A percentile compares a stretch with the other conserved stretches of the same genome.
Evolutionary conservation across 1,284 basidiomycete species (phyloP).

Genomic region (Malassezia nana): DNA sequence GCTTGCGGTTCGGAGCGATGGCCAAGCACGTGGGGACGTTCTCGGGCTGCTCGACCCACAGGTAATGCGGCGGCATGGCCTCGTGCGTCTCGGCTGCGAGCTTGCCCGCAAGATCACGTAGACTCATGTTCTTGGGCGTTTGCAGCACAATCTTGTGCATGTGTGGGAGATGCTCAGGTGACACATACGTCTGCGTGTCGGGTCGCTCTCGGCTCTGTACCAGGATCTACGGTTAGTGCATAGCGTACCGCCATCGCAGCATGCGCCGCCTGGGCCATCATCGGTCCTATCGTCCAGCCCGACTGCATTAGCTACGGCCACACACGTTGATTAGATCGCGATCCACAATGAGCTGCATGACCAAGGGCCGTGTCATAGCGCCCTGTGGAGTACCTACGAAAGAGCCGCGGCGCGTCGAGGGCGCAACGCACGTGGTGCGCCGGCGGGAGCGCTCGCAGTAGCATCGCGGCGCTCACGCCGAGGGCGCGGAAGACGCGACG

Average conservation of each 20-base stretch:
- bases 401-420: not conserved
- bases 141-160: constrained; percentile 47
- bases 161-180: constrained; percentile 17
- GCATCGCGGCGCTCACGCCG: not conserved
- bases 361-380: constrained; percentile 20
- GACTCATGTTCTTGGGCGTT: constrained; percentile 27
- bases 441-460: not conserved
- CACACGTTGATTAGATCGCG: constrained; percentile 18
- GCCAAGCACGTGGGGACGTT: constrained; percentile 55
- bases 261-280: constrained; percentile 56
- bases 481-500: constrained; percentile 5
- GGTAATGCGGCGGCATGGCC: constrained; percentile 48
- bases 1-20: constrained; percentile 54
- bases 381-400: not conserved
- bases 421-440: not conserved
- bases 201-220: not conserved
- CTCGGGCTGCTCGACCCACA: constrained; percentile 57
- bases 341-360: constrained; percentile 46
- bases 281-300: constrained; percentile 55
- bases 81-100: constrained; percentile 24
- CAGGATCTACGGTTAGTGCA: not conserved
- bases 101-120: constrained; percentile 39
- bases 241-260: constrained; percentile 51
- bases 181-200: constrained; percentile 24
- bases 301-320: constrained; percentile 43